A percentile compares a stretch with the other conserved stretches of the same genome.
phyloP scores from a whole-genome alignment of 2,329 filamentous ascomycete genomes.

The Paraphaeosphaeria minitans region DNA sequence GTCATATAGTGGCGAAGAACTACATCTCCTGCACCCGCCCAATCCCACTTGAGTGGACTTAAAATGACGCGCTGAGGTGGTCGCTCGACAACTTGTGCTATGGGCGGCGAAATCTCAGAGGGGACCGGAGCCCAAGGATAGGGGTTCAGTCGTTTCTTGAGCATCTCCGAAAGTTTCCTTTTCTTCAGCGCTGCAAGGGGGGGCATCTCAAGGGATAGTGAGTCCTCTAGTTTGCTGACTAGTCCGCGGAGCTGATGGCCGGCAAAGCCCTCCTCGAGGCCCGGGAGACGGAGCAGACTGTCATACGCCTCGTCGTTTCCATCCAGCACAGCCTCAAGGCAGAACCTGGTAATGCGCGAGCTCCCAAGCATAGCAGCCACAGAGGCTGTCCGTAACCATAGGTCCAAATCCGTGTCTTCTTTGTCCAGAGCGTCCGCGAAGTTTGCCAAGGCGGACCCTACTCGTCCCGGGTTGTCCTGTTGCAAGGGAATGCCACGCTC shows the following conservation, averaged over 20 bases:
- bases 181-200: slow-evolving; percentile 55
- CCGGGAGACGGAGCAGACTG: slow-evolving; percentile 61
- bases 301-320: slow-evolving; percentile 63
- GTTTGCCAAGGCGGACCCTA: slow-evolving; percentile 50
- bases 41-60: slow-evolving; percentile 48
- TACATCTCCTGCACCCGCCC: slow-evolving; percentile 56
- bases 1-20: slow-evolving; percentile 52
- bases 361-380: slow-evolving; percentile 63
- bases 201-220: slow-evolving; percentile 58
- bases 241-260: slow-evolving; percentile 48
- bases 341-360: slow-evolving; percentile 64
- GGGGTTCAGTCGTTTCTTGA: slow-evolving; percentile 61
- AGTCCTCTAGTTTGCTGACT: slow-evolving; percentile 59
- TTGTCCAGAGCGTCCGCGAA: slow-evolving; percentile 68
- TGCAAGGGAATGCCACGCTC: slow-evolving; percentile 45
- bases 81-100: slow-evolving; percentile 19
- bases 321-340: slow-evolving; percentile 67
- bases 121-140: slow-evolving; percentile 52
- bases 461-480: slow-evolving; percentile 27
- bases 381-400: slow-evolving; percentile 66
- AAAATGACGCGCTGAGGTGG: slow-evolving; percentile 46
- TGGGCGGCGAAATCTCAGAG: slow-evolving; percentile 36
- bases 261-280: slow-evolving; percentile 48
- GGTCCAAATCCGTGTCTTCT: slow-evolving; percentile 67
- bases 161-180: slow-evolving; percentile 56